Evolutionary conservation across 208 protist species (phyloP).

Genomic region (Wallacemonas collosoma): DNA sequence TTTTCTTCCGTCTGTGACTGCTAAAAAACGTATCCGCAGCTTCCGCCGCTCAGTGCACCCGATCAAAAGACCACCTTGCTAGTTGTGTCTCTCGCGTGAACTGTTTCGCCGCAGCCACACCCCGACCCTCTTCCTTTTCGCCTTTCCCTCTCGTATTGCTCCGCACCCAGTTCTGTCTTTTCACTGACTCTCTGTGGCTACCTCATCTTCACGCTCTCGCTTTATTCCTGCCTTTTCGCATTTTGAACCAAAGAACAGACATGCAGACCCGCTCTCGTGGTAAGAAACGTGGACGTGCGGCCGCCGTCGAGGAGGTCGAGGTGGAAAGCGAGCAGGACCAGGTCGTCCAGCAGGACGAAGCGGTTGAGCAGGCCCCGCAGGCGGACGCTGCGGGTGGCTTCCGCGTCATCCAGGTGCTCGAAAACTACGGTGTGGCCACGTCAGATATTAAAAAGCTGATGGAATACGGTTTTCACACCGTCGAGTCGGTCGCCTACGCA

Average conservation of each 20-base stretch:
- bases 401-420: constrained; percentile 89
- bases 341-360: constrained; percentile 45
- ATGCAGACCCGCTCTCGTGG: constrained; percentile 72
- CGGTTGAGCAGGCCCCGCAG: constrained; percentile 21
- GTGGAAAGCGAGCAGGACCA: constrained; percentile 32
- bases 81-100: too few relatives aligned
- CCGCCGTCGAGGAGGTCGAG: constrained; percentile 44
- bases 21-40: too few relatives aligned
- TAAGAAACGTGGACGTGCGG: constrained; percentile 46
- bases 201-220: constrained; percentile 7
- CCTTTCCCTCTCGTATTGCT: not conserved
- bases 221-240: constrained; percentile 5
- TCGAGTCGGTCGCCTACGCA: constrained; percentile 97
- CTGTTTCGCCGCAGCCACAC: too few relatives aligned
- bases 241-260: not conserved
- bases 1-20: too few relatives aligned
- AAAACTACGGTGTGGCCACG: constrained; percentile 93
- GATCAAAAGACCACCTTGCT: too few relatives aligned
- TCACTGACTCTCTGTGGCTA: not conserved
- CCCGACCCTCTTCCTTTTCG: not conserved
- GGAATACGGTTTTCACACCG: constrained; percentile 95
- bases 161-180: constrained; percentile 10
- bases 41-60: too few relatives aligned
- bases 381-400: constrained; percentile 48
- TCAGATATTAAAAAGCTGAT: constrained; percentile 98